These are phyloP conservation scores for Fusarium sp. DNA, from an alignment of 2,329 filamentous ascomycete species.

Conservation along the genomic window DNA sequence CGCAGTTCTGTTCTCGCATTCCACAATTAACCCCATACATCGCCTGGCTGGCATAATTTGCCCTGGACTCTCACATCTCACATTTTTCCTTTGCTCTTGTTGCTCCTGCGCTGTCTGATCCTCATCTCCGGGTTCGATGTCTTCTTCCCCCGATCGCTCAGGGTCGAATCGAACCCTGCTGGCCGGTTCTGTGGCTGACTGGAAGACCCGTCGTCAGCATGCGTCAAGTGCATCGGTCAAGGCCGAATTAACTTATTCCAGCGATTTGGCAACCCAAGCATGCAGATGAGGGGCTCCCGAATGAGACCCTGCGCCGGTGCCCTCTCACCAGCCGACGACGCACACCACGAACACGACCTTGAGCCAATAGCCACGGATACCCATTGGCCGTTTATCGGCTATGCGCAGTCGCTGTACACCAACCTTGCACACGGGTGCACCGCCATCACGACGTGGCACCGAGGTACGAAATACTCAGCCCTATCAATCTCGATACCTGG, in stretches of 20 bases:
- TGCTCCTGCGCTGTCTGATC: constrained; percentile 8
- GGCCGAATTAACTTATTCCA: constrained; percentile 39
- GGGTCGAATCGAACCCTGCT: constrained; percentile 29
- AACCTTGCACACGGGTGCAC: constrained; percentile 31
- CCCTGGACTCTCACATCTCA: constrained; percentile 7
- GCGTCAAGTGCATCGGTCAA: constrained; percentile 39
- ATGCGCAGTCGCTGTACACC: constrained; percentile 33
- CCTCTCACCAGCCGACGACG: not conserved
- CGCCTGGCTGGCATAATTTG: not conserved
- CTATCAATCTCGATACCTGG: constrained; percentile 35
- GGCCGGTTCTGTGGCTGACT: constrained; percentile 42
- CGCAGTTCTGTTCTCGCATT: constrained; percentile 19
- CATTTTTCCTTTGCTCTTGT: constrained; percentile 22
- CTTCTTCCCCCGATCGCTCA: constrained; percentile 18
- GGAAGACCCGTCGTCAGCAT: constrained; percentile 29
- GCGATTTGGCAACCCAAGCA: constrained; percentile 33
- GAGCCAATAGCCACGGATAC: constrained; percentile 29
- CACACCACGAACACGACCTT: not conserved
- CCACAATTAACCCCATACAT: not conserved
- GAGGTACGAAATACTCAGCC: constrained; percentile 39
- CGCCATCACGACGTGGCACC: constrained; percentile 41
- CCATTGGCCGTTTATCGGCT: constrained; percentile 29
- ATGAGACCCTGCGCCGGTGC: constrained; percentile 33
- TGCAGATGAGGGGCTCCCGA: constrained; percentile 37
- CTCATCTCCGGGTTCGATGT: constrained; percentile 19